A percentile compares a stretch with the other conserved stretches of the same genome.
Conservation (phyloP, 2,329 filamentous ascomycete species). For the Myriosclerotinia curreyana region DNA sequence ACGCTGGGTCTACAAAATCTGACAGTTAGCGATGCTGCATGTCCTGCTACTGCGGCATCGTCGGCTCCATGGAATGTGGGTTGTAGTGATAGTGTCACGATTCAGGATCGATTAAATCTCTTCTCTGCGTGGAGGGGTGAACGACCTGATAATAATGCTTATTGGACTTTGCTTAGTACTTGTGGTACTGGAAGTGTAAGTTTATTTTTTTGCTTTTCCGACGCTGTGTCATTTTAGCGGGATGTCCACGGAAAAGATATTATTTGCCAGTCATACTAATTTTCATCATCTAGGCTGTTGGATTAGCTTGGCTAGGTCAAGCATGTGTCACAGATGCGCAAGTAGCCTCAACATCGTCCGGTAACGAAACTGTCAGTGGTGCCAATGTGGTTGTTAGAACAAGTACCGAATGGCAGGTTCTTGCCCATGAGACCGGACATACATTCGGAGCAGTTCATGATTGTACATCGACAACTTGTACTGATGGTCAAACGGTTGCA, state of each 20-base stretch:
- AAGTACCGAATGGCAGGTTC: conserved; percentile 86
- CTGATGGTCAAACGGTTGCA: conserved; percentile 55
- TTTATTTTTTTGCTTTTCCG: background rate
- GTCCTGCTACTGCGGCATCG: conserved; percentile 64
- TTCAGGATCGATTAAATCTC: conserved; percentile 75
- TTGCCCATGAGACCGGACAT: conserved; percentile 91
- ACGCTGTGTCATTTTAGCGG: background rate
- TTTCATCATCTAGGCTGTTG: conserved; percentile 58
- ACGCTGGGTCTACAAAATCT: conserved; percentile 86
- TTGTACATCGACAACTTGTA: conserved; percentile 69
- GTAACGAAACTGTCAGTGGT: conserved; percentile 72
- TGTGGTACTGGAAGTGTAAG: conserved; percentile 64
- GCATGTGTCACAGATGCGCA: conserved; percentile 65
- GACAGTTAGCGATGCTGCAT: conserved; percentile 70
- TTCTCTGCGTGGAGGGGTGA: conserved; percentile 88
- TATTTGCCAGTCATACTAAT: background rate
- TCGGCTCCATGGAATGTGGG: conserved; percentile 80
- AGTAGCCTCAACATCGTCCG: conserved; percentile 48
- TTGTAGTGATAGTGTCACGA: conserved; percentile 61
- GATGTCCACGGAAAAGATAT: background rate
- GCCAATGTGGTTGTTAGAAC: conserved; percentile 89
- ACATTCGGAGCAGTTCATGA: conserved; percentile 97
- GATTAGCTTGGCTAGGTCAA: conserved; percentile 89
- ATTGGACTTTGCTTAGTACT: conserved; percentile 78
- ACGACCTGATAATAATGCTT: conserved; percentile 76